Conservation (phyloP, 306 rosid genomes). For the Castanea mollissima region DNA sequence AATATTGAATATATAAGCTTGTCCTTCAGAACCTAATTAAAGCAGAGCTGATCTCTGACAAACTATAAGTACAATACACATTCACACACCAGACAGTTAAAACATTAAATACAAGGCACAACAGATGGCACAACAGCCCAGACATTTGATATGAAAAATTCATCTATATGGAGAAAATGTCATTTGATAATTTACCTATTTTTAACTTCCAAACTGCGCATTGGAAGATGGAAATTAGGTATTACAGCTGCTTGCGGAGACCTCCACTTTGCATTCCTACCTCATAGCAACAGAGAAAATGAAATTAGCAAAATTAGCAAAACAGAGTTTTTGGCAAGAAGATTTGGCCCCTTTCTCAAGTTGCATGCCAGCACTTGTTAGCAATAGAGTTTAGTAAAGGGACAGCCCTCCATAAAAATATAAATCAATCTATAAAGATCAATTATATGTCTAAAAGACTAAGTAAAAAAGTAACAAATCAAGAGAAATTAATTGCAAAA, state of each 20-base stretch:
- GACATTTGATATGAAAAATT: not conserved
- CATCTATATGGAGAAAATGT: constrained; percentile 9
- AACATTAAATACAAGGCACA: not conserved
- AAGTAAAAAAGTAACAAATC: not conserved
- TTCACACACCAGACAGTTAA: not conserved
- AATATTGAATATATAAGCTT: not conserved
- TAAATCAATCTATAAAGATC: not conserved
- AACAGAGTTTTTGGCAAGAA: not conserved
- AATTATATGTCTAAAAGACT: not conserved
- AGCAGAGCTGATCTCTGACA: not conserved
- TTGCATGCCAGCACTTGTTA: not conserved
- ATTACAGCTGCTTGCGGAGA: constrained; percentile 63
- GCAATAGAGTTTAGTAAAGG: not conserved
- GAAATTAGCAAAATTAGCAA: constrained; percentile 11
- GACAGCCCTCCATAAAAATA: not conserved
- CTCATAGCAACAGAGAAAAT: constrained; percentile 14
- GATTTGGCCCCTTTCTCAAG: not conserved
- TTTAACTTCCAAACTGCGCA: constrained; percentile 89
- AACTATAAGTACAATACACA: constrained; percentile 11
- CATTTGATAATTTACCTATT: constrained; percentile 49
- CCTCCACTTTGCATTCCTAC: constrained; percentile 59
- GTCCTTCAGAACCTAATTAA: constrained; percentile 13
- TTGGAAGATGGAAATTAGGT: constrained; percentile 78
- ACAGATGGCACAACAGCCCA: not conserved
- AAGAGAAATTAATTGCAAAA: not conserved